Base-by-base conservation (phyloP, 176 grass and related monocot genomes). In the Oryza glaberrima region DNA sequence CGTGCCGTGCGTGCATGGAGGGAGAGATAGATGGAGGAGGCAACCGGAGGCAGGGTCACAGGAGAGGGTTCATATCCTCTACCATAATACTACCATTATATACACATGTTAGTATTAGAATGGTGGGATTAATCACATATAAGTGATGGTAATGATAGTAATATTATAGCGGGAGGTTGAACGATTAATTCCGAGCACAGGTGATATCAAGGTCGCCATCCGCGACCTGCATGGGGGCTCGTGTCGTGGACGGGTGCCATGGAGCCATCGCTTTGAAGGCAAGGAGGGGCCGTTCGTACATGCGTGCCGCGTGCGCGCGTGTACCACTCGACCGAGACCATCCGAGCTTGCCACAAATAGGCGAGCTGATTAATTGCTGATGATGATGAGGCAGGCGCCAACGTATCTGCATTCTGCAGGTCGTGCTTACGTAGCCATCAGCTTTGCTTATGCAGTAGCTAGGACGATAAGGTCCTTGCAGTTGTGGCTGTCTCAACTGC, bases 241-340 rank as follows among this genome's bases (percentile, higher is more conserved):
- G 13, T 28, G 44, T 52, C 26, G 76, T 82, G 72, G 73, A 82
- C 83, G 72, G 83, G 73, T 67, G 79, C 73, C 23, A 47, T 45
- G 83, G 56, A 46, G 73, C 83, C 83, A 79, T 86, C 88, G 83
- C 79, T 90, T 78, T 36, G 35, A 36, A 36, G 35, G 5, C 34
- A 35, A 35, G 34, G 34, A 35, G 34, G 34, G 34, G 34, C 34
- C 34, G 34, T 35, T 3, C 34, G 34, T 35, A 4, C 34, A 4
- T 35, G 34, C 3, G 3, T 35, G 34, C 34, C 28, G 28, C 28
- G 28, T 30, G 26, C 26, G 26, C 26, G 28, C 28, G 0, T 30
- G 28, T 30, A 30, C 30, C 30, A 32, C 30, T 36, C 35, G 35
- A 36, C 51, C 51, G 16, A 64, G 74, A 69, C 76, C 83, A 19